Conservation (phyloP, 768 basidiomycete species). For the Mycena latifolia region DNA sequence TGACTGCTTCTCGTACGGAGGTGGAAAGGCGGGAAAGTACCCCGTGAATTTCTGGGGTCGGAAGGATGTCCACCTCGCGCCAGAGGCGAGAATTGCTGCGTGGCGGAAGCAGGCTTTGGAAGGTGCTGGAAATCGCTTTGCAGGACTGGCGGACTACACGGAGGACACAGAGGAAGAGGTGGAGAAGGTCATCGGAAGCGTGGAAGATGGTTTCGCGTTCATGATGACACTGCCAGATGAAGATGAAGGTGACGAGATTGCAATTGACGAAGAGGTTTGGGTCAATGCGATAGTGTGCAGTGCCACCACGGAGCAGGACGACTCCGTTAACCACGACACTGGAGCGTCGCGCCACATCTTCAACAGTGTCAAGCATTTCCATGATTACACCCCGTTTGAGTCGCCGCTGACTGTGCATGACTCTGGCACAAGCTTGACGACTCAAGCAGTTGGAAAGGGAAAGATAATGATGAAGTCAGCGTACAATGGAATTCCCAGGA, state of each 20-base stretch:
- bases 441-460: too few species aligned
- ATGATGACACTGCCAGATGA: not conserved
- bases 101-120: not conserved
- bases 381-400: too few species aligned
- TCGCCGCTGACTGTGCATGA: too few species aligned
- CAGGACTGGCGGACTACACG: not conserved
- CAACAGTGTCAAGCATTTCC: too few species aligned
- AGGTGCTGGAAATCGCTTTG: not conserved
- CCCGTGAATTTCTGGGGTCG: slow-evolving; percentile 20
- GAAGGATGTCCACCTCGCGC: slow-evolving; percentile 23
- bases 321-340: slow-evolving; percentile 26
- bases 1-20: slow-evolving; percentile 42
- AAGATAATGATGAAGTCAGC: too few species aligned
- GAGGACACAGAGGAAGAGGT: not conserved
- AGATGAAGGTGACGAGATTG: slow-evolving; percentile 6
- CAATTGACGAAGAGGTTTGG: slow-evolving; percentile 7
- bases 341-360: slow-evolving; percentile 35
- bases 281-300: too few species aligned
- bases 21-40: slow-evolving; percentile 45
- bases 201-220: not conserved
- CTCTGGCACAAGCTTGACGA: too few species aligned
- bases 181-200: not conserved
- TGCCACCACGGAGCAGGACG: too few species aligned
- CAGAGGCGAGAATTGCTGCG: not conserved
- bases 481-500: too few species aligned